Conservation (phyloP, 2,329 filamentous ascomycete species). For the Monilinia vaccinii-corymbosi region DNA sequence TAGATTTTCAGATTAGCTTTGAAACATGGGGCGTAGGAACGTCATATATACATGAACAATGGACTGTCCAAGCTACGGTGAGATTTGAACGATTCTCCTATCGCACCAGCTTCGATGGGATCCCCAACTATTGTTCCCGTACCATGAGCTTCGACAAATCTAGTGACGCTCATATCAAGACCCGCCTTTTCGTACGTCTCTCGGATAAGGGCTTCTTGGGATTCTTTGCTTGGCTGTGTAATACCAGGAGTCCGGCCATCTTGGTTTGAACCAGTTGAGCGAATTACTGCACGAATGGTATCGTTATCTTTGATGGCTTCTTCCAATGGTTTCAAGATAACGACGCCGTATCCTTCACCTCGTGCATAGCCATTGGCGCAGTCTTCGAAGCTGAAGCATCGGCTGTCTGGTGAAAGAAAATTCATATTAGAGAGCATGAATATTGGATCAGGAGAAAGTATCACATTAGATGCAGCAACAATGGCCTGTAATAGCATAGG, state of each 20-base stretch:
- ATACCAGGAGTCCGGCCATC: slow-evolving; percentile 48
- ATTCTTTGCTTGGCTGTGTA: slow-evolving; percentile 40
- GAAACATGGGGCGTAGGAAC: no score
- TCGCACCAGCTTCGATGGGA: background rate
- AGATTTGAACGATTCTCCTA: no score
- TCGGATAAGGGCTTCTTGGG: slow-evolving; percentile 30
- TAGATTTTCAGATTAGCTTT: no score
- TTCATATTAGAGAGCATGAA: background rate
- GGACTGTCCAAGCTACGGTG: no score
- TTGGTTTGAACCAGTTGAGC: slow-evolving; percentile 32
- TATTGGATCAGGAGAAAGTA: no score
- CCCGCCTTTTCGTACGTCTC: slow-evolving; percentile 11
- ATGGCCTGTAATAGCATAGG: slow-evolving; percentile 37
- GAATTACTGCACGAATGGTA: slow-evolving; percentile 41
- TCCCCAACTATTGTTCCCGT: background rate
- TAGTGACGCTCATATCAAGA: background rate
- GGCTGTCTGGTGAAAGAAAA: slow-evolving; percentile 22
- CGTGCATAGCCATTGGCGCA: slow-evolving; percentile 54
- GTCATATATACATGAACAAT: no score
- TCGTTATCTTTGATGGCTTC: slow-evolving; percentile 52
- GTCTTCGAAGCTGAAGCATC: slow-evolving; percentile 46
- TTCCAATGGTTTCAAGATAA: slow-evolving; percentile 49
- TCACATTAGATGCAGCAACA: slow-evolving; percentile 32
- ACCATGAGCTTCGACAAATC: slow-evolving; percentile 3
- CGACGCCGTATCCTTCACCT: slow-evolving; percentile 51